A percentile compares a stretch with the other conserved stretches of the same genome.
Evolutionary conservation across 768 basidiomycete genomes (phyloP).

Genomic region (Auriscalpium microsporum): DNA sequence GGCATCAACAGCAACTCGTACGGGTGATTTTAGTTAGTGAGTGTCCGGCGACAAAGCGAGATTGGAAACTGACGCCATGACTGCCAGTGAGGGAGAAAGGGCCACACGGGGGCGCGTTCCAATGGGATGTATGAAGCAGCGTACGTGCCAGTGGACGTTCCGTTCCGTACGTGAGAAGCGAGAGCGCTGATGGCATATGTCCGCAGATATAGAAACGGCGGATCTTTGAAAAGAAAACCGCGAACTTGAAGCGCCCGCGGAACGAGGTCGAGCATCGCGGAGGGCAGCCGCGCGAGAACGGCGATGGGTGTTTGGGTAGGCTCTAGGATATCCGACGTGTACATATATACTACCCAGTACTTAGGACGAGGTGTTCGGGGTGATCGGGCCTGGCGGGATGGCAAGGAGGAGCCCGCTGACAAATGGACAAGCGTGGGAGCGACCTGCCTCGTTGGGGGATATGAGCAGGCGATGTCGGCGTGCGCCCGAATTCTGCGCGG

Average conservation of each 20-base stretch:
- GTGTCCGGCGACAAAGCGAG: slow-evolving; percentile 8
- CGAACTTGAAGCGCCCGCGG: slow-evolving; percentile 22
- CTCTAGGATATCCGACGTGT: no score
- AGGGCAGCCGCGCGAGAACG: slow-evolving; percentile 25
- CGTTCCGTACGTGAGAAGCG: not conserved
- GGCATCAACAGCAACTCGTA: slow-evolving; percentile 38
- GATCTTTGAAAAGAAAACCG: slow-evolving; percentile 40
- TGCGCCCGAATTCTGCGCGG: not conserved
- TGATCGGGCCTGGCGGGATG: no score
- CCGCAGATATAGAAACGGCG: slow-evolving; percentile 34
- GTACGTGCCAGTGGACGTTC: slow-evolving; percentile 25
- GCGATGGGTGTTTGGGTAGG: slow-evolving; percentile 11
- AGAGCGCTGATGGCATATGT: not conserved
- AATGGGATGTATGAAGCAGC: slow-evolving; percentile 40
- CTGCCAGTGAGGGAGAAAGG: slow-evolving; percentile 34
- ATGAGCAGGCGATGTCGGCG: not conserved
- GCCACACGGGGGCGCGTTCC: slow-evolving; percentile 30
- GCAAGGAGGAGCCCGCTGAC: no score
- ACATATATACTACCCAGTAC: no score
- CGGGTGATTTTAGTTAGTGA: slow-evolving; percentile 37
- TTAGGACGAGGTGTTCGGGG: no score
- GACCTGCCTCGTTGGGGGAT: not conserved
- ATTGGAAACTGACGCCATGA: no score
- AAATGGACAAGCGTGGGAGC: not conserved
- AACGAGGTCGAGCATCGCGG: slow-evolving; percentile 21